Conservation (phyloP, 2,329 filamentous ascomycete genomes). For the Leptodontidium sp. region DNA sequence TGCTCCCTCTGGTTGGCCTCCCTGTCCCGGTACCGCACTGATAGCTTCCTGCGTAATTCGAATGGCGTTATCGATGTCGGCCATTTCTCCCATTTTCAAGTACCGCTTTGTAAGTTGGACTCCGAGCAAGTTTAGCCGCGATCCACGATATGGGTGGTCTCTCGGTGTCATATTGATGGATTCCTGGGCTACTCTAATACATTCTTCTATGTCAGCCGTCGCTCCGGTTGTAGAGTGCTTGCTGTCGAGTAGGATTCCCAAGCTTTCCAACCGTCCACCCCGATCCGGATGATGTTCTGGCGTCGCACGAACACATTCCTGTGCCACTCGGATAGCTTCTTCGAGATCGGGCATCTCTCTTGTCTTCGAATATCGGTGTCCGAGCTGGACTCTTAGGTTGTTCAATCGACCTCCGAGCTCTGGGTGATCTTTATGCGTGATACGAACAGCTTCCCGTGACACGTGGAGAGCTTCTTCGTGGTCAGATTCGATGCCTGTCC, state of each 20-base stretch:
- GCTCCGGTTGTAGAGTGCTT: not conserved
- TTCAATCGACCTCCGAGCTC: not conserved
- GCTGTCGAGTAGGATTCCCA: constrained; percentile 7
- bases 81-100: not conserved
- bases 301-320: constrained; percentile 27
- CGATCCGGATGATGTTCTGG: constrained; percentile 19
- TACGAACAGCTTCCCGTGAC: not conserved
- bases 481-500: not conserved
- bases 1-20: not conserved
- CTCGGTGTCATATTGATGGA: not conserved
- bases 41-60: not conserved
- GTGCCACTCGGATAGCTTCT: constrained; percentile 29
- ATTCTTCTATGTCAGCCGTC: constrained; percentile 1
- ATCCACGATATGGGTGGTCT: not conserved
- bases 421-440: not conserved
- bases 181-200: not conserved
- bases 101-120: not conserved
- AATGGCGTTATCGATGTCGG: not conserved
- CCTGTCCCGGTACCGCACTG: not conserved
- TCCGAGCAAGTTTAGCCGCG: not conserved
- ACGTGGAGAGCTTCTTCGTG: not conserved
- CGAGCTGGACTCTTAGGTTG: not conserved
- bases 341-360: constrained; percentile 24
- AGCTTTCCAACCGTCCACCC: not conserved
- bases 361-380: not conserved